A percentile compares a stretch with the other conserved stretches of the same genome.
These are phyloP conservation scores for Globisporangium orthogonon DNA, from an alignment of 352 stramenopile genomes.

Conservation along the genomic window DNA sequence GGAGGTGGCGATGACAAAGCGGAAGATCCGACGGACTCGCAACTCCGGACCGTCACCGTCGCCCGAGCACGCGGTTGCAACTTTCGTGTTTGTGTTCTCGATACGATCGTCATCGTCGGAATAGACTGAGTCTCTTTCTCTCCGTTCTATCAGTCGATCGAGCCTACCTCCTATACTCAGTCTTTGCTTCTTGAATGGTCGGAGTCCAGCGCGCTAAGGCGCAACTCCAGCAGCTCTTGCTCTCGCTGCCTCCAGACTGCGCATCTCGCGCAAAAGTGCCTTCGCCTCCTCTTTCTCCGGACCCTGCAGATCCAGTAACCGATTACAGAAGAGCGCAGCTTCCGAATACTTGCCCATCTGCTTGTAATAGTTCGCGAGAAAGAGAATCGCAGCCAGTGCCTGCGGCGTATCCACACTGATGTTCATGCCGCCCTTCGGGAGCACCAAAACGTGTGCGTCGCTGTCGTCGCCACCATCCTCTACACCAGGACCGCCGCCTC, in stretches of 20 bases:
- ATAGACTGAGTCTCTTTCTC: slow-evolving; percentile 2
- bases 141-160: not conserved
- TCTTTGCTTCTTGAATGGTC: not conserved
- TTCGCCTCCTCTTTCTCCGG: slow-evolving; percentile 83
- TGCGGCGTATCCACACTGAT: slow-evolving; percentile 63
- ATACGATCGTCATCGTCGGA: not conserved
- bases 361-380: slow-evolving; percentile 82
- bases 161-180: not conserved
- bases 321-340: slow-evolving; percentile 69
- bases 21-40: slow-evolving; percentile 19
- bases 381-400: slow-evolving; percentile 56
- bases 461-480: slow-evolving; percentile 1
- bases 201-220: not conserved
- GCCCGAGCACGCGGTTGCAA: slow-evolving; percentile 11
- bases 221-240: slow-evolving; percentile 3
- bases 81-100: slow-evolving; percentile 31
- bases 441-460: slow-evolving; percentile 3
- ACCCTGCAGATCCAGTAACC: slow-evolving; percentile 67
- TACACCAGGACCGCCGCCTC: not conserved
- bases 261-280: slow-evolving; percentile 69
- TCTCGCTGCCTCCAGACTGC: slow-evolving; percentile 44
- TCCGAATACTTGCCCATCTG: slow-evolving; percentile 45
- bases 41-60: slow-evolving; percentile 1
- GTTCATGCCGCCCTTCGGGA: slow-evolving; percentile 16
- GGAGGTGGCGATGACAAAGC: slow-evolving; percentile 27